phyloP scores from a whole-genome alignment of 1,284 basidiomycete species.

The Sanghuangporus weigelae region DNA sequence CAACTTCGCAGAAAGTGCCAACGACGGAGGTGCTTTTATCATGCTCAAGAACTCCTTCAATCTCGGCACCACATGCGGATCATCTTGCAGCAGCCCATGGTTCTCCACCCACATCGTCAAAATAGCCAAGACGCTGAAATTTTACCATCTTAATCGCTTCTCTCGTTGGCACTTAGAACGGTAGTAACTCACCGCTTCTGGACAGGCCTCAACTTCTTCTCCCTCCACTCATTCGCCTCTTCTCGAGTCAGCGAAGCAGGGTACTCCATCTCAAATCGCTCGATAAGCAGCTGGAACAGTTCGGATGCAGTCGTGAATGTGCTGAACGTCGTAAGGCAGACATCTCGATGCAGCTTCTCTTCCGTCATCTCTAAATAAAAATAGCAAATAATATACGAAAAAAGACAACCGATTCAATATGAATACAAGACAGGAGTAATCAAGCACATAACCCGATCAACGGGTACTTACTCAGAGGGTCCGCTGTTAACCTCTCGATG shows the following conservation, averaged over 20 bases:
- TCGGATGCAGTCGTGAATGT: conserved; percentile 69
- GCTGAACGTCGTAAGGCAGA: conserved; percentile 75
- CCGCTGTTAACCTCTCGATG: conserved; percentile 62
- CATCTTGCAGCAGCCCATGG: conserved; percentile 55
- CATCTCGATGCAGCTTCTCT: conserved; percentile 50
- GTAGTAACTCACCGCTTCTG: conserved; percentile 37
- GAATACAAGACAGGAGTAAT: neutral
- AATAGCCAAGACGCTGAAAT: conserved; percentile 41
- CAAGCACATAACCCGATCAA: conserved; percentile 4
- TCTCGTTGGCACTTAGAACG: neutral
- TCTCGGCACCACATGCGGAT: conserved; percentile 50
- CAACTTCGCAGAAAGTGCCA: conserved; percentile 42
- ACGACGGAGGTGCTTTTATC: conserved; percentile 37
- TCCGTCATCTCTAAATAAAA: conserved; percentile 35
- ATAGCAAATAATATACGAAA: conserved; percentile 15
- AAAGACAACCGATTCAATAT: conserved; percentile 1
- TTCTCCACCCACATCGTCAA: conserved; percentile 59
- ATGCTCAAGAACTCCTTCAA: conserved; percentile 51
- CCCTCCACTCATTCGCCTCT: conserved; percentile 62
- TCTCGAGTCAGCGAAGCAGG: conserved; percentile 45
- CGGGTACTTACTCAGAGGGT: conserved; percentile 43
- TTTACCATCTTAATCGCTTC: neutral
- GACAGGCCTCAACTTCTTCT: conserved; percentile 50
- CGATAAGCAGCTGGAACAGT: conserved; percentile 62
- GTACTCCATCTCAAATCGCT: conserved; percentile 53